Base-by-base conservation (phyloP, 2,329 filamentous ascomycete genomes). In the Trichophyton equinum region DNA sequence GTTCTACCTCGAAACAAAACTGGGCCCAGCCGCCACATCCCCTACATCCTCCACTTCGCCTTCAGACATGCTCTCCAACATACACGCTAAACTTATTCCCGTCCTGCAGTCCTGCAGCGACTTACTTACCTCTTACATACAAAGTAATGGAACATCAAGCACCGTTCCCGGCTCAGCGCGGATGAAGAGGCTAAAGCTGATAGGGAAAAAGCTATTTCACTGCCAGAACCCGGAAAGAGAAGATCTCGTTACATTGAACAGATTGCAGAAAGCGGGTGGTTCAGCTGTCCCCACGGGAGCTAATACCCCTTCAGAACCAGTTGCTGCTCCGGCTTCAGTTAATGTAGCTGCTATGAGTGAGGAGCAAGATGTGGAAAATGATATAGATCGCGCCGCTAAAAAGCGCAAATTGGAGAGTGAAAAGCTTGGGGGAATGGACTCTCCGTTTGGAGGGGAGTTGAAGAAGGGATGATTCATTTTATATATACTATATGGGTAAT, bases 161-260 rank as follows among this genome's bases (percentile, higher is more conserved):
- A 59, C 1, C 67, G 73, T 13, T n/a, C 46, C 58, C 33, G 33
- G 20, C n/a, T 69, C 72, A 2, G 68, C 70, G 0, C 74, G 76
- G 47, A 70, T 72, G 11, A 76, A 75, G 60, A 74, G 70, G 44
- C 68, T 79, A 30, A 74, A 71, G 51, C 72, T 72, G 18, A 79
- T 80, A 47, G 76, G 75, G 18, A 79, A 78, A 67, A 80, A 80
- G 64, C 67, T 79, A 11, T 77, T 74, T 61, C 73, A 75, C 40
- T 80, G 78, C 62, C 75, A 77, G 64, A 78, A 79, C 62, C 76
- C 77, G 0, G 76, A 79, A 61, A 79, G 78, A 63, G 67, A 70
- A 0, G 75, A 77, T 60, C 64, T 78, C 2, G 70, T 72, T 0
- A 72, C 69, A 1, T 65, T 72, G 8, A 70, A 69, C 58, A 69